Percentiles rank a stretch among this genome's conserved stretches.
These are phyloP conservation scores for Austroboletus niveus DNA, from an alignment of 1,284 basidiomycete genomes.

Conservation along the genomic window DNA sequence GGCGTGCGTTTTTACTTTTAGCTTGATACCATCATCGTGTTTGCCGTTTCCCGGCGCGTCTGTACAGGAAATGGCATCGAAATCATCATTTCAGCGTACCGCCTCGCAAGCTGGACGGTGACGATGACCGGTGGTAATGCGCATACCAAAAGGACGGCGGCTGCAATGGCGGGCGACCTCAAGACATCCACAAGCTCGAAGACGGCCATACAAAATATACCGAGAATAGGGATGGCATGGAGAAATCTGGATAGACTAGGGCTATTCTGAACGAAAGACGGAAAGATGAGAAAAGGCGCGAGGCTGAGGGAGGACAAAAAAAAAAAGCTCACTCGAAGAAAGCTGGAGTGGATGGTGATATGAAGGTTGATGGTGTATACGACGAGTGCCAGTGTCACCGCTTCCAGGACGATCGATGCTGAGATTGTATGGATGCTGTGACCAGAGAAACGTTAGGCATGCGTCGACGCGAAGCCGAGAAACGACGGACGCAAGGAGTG, in stretches of 20 bases:
- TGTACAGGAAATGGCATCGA: conserved; percentile 8
- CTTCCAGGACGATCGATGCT: conserved; percentile 16
- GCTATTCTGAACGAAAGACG: conserved; percentile 9
- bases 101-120: conserved; percentile 6
- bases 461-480: background rate
- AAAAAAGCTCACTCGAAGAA: conserved; percentile 19
- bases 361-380: conserved; percentile 33
- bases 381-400: conserved; percentile 27
- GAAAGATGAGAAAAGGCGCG: background rate
- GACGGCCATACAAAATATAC: conserved; percentile 24
- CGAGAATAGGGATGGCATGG: conserved; percentile 27
- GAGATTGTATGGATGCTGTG: conserved; percentile 24
- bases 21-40: background rate
- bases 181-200: conserved; percentile 17
- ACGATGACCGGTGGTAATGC: conserved; percentile 18
- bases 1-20: background rate
- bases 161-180: conserved; percentile 20
- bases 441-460: background rate
- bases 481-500: conserved; percentile 26
- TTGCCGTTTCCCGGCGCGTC: background rate
- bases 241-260: conserved; percentile 20
- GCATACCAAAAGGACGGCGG: conserved; percentile 22
- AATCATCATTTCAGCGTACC: conserved; percentile 1
- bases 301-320: background rate
- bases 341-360: conserved; percentile 11